Evolutionary conservation across 371 early-diverging fungal species (phyloP), one percentile per base, ranked within the genome.

Genomic region (Mucor circinelloides): DNA sequence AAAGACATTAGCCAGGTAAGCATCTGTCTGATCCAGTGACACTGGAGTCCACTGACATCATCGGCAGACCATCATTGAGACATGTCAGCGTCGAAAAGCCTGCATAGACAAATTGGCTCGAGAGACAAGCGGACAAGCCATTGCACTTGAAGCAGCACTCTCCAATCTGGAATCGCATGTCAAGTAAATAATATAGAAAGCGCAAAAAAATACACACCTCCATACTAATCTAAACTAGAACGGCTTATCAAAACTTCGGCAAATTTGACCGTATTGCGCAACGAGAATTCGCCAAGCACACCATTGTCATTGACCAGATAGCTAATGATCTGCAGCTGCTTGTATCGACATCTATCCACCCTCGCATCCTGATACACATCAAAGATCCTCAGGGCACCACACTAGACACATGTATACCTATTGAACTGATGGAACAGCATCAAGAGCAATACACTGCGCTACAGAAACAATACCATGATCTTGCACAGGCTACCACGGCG

Each of bases 241-340:
- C 68, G 2, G 72, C 72, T 28, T 34, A 68, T 40, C 65, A 72
- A 42, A 68, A 38, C 15, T 50, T 72, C n/a, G 55, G 44, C 21
- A 72, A 65, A 52, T 72, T 72, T 57, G 69, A 68, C 21, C 64
- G 72, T n/a, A 72, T 72, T n/a, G 72, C 65, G 13, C 72, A 72
- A 52, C 44, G 69, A 50, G 69, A 69, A 31, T 72, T 72, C 36
- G 27, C 64, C 23, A 72, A 69, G 34, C 57, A 68, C 13, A 65
- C 61, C 1, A 52, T 65, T 31, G 38, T 52, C 3, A 60, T 72
- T 27, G 61, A 32, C 0, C 60, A 34, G 9, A 59, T 72, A 8
- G 69, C 60, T 25, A 36, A 62, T 0, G 69, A 72, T n/a, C 23
- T 65, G 0, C 17, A 60, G 19, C 10, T 68, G 13, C 36, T 72